These are phyloP conservation scores for Dalbergia cochinchinensis DNA, from an alignment of 306 rosid species.

Conservation along the genomic window DNA sequence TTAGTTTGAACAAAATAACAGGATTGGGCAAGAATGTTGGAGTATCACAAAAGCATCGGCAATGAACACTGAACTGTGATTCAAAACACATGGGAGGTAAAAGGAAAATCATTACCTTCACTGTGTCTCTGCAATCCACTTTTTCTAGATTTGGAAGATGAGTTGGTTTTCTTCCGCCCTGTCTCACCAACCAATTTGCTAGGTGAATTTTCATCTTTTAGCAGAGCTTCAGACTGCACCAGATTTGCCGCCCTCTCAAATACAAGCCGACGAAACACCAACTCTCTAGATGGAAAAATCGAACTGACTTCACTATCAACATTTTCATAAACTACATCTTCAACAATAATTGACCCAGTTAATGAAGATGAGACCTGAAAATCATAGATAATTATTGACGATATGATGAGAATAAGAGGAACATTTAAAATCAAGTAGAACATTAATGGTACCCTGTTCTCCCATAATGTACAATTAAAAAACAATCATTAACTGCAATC, in stretches of 20 bases:
- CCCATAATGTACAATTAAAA: constrained; percentile 1
- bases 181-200: constrained; percentile 53
- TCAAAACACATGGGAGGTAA: constrained; percentile 19
- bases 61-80: constrained; percentile 21
- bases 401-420: constrained; percentile 37
- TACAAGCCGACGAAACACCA: constrained; percentile 88
- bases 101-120: constrained; percentile 58
- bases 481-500: constrained; percentile 1
- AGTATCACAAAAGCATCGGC: constrained; percentile 3
- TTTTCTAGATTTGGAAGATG: constrained; percentile 75
- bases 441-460: constrained; percentile 5
- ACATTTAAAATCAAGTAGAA: constrained; percentile 25
- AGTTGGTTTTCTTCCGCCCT: constrained; percentile 61
- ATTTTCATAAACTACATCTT: constrained; percentile 89
- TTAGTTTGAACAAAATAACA: constrained; percentile 22
- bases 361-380: constrained; percentile 81
- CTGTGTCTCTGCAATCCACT: constrained; percentile 57
- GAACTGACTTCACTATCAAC: constrained; percentile 60
- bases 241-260: constrained; percentile 87
- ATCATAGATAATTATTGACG: constrained; percentile 42
- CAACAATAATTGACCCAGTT: constrained; percentile 85
- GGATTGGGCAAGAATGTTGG: constrained; percentile 11
- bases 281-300: constrained; percentile 70
- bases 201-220: constrained; percentile 56
- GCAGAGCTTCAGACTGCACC: constrained; percentile 95